These are phyloP conservation scores for Chlamydomonas applanata DNA, from an alignment of 139 green algal species.

Conservation along the genomic window DNA sequence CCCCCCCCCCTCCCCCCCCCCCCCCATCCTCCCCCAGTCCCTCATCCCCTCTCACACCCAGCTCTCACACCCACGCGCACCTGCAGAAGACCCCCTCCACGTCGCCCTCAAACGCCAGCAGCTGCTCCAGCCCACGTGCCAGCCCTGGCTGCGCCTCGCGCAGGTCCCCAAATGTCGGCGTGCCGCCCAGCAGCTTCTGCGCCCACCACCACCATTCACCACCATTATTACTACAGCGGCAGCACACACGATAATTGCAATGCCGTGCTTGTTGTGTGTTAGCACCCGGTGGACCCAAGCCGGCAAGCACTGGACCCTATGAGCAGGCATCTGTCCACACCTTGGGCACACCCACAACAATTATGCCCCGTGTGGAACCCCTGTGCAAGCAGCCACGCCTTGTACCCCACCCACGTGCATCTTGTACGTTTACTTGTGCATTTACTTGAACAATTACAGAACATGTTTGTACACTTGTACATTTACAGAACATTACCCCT, in stretches of 20 bases:
- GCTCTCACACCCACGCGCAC: too few species aligned
- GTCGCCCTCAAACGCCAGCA: slow-evolving; percentile 68
- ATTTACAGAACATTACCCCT: neutral
- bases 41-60: too few species aligned
- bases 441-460: neutral
- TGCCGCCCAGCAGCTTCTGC: slow-evolving; percentile 69
- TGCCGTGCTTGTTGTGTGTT: too few species aligned
- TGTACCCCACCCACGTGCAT: neutral
- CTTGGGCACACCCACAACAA: slow-evolving; percentile 29
- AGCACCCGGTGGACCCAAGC: too few species aligned
- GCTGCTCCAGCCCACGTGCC: slow-evolving; percentile 56
- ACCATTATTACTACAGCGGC: neutral
- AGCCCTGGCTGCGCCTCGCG: slow-evolving; percentile 56
- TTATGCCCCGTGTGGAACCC: too few species aligned
- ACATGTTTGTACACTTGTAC: slow-evolving; percentile 22
- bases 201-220: too few species aligned
- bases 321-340: too few species aligned
- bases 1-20: too few species aligned
- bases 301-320: too few species aligned
- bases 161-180: slow-evolving; percentile 50
- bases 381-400: neutral
- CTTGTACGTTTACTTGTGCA: too few species aligned
- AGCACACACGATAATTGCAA: too few species aligned
- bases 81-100: slow-evolving; percentile 57
- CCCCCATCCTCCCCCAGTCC: too few species aligned